Evolutionary conservation across 2,329 filamentous ascomycete species (phyloP), one percentile per base, ranked within the genome.

Genomic region (Cercospora brassicicola): DNA sequence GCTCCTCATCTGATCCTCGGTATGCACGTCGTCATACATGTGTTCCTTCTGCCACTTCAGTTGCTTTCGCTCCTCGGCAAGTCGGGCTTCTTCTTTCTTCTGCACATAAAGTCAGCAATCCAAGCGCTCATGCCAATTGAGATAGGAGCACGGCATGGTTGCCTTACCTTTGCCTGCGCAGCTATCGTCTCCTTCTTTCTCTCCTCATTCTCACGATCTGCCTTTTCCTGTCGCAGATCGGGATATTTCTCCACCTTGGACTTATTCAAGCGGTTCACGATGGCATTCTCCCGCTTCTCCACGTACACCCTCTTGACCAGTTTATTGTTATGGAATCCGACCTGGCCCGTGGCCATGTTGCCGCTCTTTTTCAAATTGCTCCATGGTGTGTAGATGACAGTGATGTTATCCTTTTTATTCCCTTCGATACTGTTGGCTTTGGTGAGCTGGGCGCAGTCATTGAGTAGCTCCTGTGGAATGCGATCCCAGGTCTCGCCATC

Each of bases 351-450:
- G 18, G 92, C 94, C 95, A 99, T 99, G 79, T 90, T 92, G 31
- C 94, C 94, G 77, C 96, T 93, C 79, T 99, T 99, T 79, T 92
- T 91, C 36, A 99, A 86, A 79, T 99, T 99, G 55, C 92, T 91
- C 93, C 95, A 98, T 6, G 95, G 95, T 4, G 95, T 99, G 83
- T 99, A 99, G 77, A 99, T 96, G 77, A 99, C 81, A 15, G 93
- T 96, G 76, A 99, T 85, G 81, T 98, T 98, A 80, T 98, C 94
- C 81, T 97, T 98, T 82, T 99, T 99, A 84, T 99, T 99, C 71
- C 95, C 95, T 84, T 99, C 95, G 75, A 99, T 99, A 67, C 93
- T 97, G 82, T 99, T 99, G 70, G 95, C 95, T 82, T 99, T 99
- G 66, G 95, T 99, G 75, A 99, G 85, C 81, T 99, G 95, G n/a